Evolutionary conservation across 345 rosid species (phyloP).

Genomic region (Gynandropsis gynandra): DNA sequence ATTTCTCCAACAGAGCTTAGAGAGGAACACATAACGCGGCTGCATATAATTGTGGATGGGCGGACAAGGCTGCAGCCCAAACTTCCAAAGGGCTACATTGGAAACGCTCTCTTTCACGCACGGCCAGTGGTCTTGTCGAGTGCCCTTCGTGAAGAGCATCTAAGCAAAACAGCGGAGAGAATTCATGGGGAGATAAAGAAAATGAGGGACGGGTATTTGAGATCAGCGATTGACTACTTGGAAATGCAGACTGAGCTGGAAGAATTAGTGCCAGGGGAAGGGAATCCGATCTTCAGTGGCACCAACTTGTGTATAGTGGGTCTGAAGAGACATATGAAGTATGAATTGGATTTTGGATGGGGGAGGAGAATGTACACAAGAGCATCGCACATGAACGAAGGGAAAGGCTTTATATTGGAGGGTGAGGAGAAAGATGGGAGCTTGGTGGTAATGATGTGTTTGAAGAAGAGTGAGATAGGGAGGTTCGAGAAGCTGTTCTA

Average conservation of each 20-base stretch:
- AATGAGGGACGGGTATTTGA: slow-evolving; percentile 36
- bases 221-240: slow-evolving; percentile 37
- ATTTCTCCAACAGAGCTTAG: slow-evolving; percentile 13
- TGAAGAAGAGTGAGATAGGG: slow-evolving; percentile 45
- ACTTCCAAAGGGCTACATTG: slow-evolving; percentile 36
- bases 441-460: slow-evolving; percentile 42
- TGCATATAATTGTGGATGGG: slow-evolving; percentile 35
- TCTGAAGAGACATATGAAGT: slow-evolving; percentile 30
- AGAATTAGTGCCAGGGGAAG: slow-evolving; percentile 26
- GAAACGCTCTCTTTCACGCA: slow-evolving; percentile 34
- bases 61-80: slow-evolving; percentile 35
- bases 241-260: slow-evolving; percentile 22
- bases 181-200: slow-evolving; percentile 24
- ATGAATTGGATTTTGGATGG: slow-evolving; percentile 66
- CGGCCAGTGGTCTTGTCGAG: slow-evolving; percentile 12
- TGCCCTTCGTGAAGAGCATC: slow-evolving; percentile 26
- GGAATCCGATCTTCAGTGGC: slow-evolving; percentile 33
- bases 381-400: slow-evolving; percentile 44
- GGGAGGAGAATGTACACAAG: slow-evolving; percentile 52
- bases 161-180: slow-evolving; percentile 25
- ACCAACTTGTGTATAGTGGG: slow-evolving; percentile 50
- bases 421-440: slow-evolving; percentile 50
- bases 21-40: slow-evolving; percentile 23
- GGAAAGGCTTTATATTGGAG: slow-evolving; percentile 35
- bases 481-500: slow-evolving; percentile 46